These are phyloP conservation scores for Daldinia concentrica DNA, from an alignment of 495 filamentous ascomycete species.

Conservation along the genomic window DNA sequence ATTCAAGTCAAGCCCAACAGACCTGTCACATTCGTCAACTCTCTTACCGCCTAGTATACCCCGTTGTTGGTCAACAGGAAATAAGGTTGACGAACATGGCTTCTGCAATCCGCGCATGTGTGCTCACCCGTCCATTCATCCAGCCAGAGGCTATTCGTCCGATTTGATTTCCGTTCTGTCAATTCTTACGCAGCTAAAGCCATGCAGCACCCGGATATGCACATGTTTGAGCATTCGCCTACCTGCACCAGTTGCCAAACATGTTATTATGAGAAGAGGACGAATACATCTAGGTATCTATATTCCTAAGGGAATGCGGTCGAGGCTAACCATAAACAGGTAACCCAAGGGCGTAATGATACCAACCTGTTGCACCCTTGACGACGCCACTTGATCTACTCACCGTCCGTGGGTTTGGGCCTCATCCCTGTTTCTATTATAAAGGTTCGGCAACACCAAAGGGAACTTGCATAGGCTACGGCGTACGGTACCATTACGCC, in stretches of 20 bases:
- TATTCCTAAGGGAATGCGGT: conserved; percentile 3
- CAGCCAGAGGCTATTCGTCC: conserved; percentile 20
- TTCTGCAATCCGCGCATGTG: conserved; percentile 15
- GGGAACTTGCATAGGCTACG: conserved; percentile 41
- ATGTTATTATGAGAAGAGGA: conserved; percentile 16
- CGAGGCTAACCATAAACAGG: conserved; percentile 28
- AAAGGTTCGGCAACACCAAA: conserved; percentile 43
- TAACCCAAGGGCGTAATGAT: conserved; percentile 24
- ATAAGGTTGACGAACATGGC: conserved; percentile 33
- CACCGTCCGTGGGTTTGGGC: conserved; percentile 38
- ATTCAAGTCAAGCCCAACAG: conserved; percentile 20
- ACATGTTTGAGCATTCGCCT: conserved; percentile 28
- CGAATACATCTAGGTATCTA: not conserved
- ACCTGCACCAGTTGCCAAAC: conserved; percentile 35
- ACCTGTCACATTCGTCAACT: conserved; percentile 37
- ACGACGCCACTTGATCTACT: conserved; percentile 41
- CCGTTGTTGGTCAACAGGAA: conserved; percentile 27
- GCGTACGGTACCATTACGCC: conserved; percentile 43
- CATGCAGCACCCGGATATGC: conserved; percentile 31
- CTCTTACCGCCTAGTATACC: conserved; percentile 20
- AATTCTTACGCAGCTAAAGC: conserved; percentile 32
- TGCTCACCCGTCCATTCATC: conserved; percentile 3
- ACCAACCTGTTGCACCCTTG: conserved; percentile 35
- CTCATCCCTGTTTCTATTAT: conserved; percentile 41
- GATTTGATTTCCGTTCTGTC: conserved; percentile 31